These are phyloP conservation scores for Umbelopsis sp. DNA, from an alignment of 371 early-diverging fungal genomes.

Conservation along the genomic window DNA sequence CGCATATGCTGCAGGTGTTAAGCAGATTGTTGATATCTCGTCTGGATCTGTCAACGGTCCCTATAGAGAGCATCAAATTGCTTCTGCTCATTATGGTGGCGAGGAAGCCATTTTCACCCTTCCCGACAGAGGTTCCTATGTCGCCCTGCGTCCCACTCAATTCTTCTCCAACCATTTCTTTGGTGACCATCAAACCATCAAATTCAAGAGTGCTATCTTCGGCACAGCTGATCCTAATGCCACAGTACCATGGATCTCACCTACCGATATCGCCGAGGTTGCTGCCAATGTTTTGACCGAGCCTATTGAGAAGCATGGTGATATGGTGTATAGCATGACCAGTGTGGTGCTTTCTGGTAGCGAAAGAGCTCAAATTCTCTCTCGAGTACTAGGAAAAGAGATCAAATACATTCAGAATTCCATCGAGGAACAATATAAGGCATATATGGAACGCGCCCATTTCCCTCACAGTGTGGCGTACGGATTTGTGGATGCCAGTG, in stretches of 20 bases:
- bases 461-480: constrained; percentile 15
- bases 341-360: constrained; percentile 11
- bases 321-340: constrained; percentile 25
- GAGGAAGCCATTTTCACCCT: constrained; percentile 34
- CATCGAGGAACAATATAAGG: constrained; percentile 17
- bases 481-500: not conserved
- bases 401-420: constrained; percentile 20
- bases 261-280: constrained; percentile 31
- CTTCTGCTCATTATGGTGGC: constrained; percentile 23
- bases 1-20: constrained; percentile 27
- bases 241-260: constrained; percentile 24
- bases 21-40: constrained; percentile 27
- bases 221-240: constrained; percentile 20
- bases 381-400: constrained; percentile 15
- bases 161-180: constrained; percentile 37
- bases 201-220: constrained; percentile 1
- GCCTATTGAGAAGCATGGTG: constrained; percentile 28
- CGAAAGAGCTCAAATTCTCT: constrained; percentile 23
- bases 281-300: constrained; percentile 29
- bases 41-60: constrained; percentile 22
- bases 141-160: constrained; percentile 36
- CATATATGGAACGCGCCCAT: not conserved
- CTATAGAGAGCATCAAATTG: constrained; percentile 25
- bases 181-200: not conserved
- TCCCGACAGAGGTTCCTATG: constrained; percentile 28